Percentiles rank a stretch among this genome's conserved stretches.
Conservation (phyloP, 192 early-diverging fungal genomes). For the Coemansia sp. region DNA sequence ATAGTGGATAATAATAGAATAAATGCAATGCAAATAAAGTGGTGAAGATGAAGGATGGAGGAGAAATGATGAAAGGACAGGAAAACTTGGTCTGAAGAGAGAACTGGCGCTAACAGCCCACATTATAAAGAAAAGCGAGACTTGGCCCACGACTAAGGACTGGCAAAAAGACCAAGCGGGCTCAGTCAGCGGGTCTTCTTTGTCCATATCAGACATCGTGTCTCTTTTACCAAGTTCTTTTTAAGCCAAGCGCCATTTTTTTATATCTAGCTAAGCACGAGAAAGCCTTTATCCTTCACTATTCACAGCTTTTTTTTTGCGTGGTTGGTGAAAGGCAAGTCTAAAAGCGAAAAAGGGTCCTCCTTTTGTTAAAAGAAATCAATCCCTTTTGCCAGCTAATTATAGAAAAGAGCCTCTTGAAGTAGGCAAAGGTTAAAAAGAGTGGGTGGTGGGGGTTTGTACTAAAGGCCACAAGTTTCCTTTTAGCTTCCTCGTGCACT, state of each 20-base stretch:
- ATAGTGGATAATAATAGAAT: background rate
- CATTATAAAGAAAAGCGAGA: slow-evolving; percentile 13
- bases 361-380: slow-evolving; percentile 2
- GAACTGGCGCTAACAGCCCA: background rate
- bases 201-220: background rate
- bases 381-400: background rate
- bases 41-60: background rate
- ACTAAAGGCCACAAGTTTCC: slow-evolving; percentile 1
- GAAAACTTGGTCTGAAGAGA: background rate
- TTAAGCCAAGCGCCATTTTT: background rate
- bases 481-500: background rate
- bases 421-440: background rate
- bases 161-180: background rate
- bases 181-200: slow-evolving; percentile 7
- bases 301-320: background rate
- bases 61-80: background rate
- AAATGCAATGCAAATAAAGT: background rate
- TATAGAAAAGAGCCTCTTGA: slow-evolving; percentile 2
- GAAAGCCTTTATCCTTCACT: background rate
- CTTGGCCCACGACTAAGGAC: background rate
- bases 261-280: background rate
- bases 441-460: background rate
- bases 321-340: slow-evolving; percentile 8
- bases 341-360: slow-evolving; percentile 8
- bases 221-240: slow-evolving; percentile 14